Percentiles rank a stretch among this genome's conserved stretches.
phyloP scores from a whole-genome alignment of 257 asterid species.

The Eustoma russellianum region DNA sequence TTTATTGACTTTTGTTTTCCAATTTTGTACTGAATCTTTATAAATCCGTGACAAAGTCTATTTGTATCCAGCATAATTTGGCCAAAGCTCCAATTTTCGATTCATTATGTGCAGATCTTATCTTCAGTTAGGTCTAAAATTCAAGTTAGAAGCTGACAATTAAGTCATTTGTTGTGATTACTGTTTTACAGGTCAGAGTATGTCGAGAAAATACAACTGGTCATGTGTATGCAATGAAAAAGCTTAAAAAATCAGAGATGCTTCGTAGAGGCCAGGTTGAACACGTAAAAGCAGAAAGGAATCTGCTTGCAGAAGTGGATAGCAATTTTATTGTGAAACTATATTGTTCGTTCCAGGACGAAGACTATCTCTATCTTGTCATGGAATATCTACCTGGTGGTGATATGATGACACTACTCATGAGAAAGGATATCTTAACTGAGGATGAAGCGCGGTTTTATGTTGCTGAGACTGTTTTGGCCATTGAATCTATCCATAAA shows the following conservation, averaged over 20 bases:
- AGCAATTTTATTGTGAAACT: slow-evolving; percentile 91
- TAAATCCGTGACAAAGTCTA: no score
- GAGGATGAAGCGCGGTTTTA: slow-evolving; percentile 89
- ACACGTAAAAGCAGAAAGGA: slow-evolving; percentile 96
- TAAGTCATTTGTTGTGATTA: slow-evolving; percentile 5
- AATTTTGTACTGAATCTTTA: no score
- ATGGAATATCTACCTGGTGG: slow-evolving; percentile 99
- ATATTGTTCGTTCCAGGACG: slow-evolving; percentile 89
- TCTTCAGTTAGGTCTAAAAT: no score
- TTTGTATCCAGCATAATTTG: no score
- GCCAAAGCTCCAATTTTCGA: no score
- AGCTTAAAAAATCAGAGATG: slow-evolving; percentile 97
- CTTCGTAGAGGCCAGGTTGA: slow-evolving; percentile 99
- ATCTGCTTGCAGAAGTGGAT: slow-evolving; percentile 92
- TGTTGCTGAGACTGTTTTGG: slow-evolving; percentile 84
- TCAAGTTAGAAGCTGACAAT: no score
- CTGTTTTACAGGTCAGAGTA: slow-evolving; percentile 62
- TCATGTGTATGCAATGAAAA: slow-evolving; percentile 95
- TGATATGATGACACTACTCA: slow-evolving; percentile 88
- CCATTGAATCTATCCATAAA: slow-evolving; percentile 84
- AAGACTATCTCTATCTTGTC: slow-evolving; percentile 77
- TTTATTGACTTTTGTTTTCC: no score
- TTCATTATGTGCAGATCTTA: no score
- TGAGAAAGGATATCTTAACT: slow-evolving; percentile 79
- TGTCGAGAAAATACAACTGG: slow-evolving; percentile 92